Conservation (phyloP, 768 basidiomycete genomes). For the Suillus subaureus region DNA sequence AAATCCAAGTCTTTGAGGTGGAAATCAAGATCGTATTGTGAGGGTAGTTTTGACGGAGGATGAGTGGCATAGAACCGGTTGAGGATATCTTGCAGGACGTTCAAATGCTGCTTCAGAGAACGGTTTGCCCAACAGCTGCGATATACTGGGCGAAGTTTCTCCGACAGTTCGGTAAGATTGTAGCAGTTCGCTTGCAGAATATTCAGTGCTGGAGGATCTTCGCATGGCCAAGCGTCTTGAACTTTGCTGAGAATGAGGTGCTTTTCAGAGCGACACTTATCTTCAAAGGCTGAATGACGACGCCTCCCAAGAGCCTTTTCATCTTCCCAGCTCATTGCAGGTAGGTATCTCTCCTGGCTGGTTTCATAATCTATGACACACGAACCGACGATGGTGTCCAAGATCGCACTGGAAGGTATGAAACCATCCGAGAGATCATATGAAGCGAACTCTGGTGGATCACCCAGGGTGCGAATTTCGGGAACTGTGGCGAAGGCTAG, state of each 20-base stretch:
- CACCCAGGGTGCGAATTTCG: not conserved
- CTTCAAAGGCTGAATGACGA: not conserved
- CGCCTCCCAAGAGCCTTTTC: not conserved
- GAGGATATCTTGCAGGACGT: not conserved
- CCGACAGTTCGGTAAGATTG: not conserved
- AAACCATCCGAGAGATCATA: conserved; percentile 3
- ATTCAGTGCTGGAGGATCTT: not conserved
- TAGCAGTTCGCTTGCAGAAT: not conserved
- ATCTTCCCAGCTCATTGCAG: not conserved
- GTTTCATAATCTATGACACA: not conserved
- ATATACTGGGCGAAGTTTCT: not conserved
- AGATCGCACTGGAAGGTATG: not conserved
- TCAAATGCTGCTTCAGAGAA: not conserved
- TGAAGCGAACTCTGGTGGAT: not conserved
- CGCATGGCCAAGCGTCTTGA: not conserved
- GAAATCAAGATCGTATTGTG: not conserved
- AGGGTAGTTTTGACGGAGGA: not conserved
- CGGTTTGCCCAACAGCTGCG: not conserved
- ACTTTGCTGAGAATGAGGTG: not conserved
- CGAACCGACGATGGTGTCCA: not conserved
- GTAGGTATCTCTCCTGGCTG: not conserved
- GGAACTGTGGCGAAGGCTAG: not conserved
- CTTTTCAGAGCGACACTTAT: not conserved
- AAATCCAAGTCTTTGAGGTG: not conserved
- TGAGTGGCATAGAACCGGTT: not conserved